A percentile compares a stretch with the other conserved stretches of the same genome.
Conservation (phyloP, 371 early-diverging fungal species). For the Mucor lusitanicus region DNA sequence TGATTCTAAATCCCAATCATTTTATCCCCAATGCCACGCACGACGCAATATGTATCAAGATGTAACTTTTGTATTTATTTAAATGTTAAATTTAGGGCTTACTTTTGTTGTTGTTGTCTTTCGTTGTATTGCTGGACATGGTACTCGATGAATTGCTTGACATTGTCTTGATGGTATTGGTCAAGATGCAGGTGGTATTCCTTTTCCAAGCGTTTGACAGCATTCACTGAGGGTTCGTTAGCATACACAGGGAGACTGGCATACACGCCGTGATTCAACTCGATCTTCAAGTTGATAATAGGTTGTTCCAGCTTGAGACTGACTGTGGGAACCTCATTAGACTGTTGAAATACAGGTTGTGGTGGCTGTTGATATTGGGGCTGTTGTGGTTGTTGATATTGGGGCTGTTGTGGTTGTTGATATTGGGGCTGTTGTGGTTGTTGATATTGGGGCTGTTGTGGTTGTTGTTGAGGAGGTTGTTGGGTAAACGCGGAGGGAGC, state of each 20-base stretch:
- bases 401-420: background rate
- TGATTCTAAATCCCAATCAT: too few species aligned
- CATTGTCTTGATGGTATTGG: slow-evolving; percentile 17
- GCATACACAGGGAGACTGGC: slow-evolving; percentile 35
- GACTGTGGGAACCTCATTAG: background rate
- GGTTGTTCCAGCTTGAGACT: slow-evolving; percentile 6
- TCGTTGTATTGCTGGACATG: background rate
- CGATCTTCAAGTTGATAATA: slow-evolving; percentile 39
- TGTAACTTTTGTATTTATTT: background rate
- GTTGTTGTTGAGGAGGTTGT: slow-evolving; percentile 8
- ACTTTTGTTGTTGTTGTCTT: background rate
- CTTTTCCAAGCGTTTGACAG: slow-evolving; percentile 34
- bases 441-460: background rate
- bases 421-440: slow-evolving; percentile 9
- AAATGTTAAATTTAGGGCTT: background rate
- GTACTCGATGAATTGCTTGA: background rate
- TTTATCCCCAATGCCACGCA: too few species aligned
- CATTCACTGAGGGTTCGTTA: slow-evolving; percentile 24
- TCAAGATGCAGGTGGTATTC: slow-evolving; percentile 27
- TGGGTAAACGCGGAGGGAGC: background rate
- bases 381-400: background rate
- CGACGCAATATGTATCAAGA: background rate
- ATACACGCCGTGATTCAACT: slow-evolving; percentile 32
- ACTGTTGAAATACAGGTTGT: background rate
- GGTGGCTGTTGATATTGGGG: slow-evolving; percentile 9